Evolutionary conservation across 495 filamentous ascomycete genomes (phyloP).

Genomic region (Trypethelium eluteriae): DNA sequence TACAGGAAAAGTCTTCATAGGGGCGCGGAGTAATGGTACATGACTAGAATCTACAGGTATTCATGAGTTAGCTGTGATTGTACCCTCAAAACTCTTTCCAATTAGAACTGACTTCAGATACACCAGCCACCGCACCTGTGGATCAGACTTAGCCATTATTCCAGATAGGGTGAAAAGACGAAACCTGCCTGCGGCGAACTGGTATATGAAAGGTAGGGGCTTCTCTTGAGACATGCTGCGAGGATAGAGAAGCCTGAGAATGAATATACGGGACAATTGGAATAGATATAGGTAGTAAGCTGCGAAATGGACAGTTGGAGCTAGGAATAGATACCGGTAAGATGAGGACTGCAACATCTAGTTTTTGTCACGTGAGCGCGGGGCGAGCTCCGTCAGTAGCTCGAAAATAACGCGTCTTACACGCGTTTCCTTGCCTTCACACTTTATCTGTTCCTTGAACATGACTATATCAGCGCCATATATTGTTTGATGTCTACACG

Average conservation of each 20-base stretch:
- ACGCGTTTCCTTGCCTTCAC: not conserved
- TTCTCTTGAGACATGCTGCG: constrained; percentile 57
- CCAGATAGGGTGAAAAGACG: not conserved
- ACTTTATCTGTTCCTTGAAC: not conserved
- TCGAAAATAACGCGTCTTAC: constrained; percentile 11
- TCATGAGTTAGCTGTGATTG: constrained; percentile 22
- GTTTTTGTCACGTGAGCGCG: not conserved
- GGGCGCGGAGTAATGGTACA: constrained; percentile 46
- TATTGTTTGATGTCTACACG: constrained; percentile 34
- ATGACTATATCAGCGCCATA: constrained; percentile 7
- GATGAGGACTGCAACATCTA: too few relatives aligned
- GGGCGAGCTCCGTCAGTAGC: not conserved
- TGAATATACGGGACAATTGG: not conserved
- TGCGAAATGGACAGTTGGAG: not conserved
- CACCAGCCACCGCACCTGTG: constrained; percentile 73
- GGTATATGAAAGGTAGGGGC: constrained; percentile 76
- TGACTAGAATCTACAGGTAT: constrained; percentile 64
- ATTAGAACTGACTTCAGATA: constrained; percentile 65
- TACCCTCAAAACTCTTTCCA: constrained; percentile 14
- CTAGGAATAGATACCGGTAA: not conserved
- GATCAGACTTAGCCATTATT: constrained; percentile 9
- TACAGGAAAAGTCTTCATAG: constrained; percentile 20
- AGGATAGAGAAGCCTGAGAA: not conserved
- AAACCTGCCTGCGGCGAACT: constrained; percentile 66
- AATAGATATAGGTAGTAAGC: not conserved